A percentile compares a stretch with the other conserved stretches of the same genome.
These are phyloP conservation scores for Pleurotus tuoliensis DNA, from an alignment of 768 basidiomycete species.

Conservation along the genomic window DNA sequence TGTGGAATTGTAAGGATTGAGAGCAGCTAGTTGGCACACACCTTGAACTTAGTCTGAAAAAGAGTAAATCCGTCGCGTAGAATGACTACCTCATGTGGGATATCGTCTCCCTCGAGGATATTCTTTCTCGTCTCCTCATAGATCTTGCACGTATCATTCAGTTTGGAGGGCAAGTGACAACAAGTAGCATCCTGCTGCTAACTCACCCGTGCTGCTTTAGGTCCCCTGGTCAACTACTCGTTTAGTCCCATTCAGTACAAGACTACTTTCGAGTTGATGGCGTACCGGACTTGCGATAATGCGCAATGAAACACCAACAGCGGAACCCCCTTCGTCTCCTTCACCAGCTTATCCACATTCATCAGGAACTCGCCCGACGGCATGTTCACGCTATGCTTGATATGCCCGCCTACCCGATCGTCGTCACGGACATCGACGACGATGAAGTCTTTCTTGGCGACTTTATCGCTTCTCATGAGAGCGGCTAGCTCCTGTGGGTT, in stretches of 20 bases:
- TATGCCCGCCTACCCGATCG: slow-evolving; percentile 77
- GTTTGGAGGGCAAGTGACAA: slow-evolving; percentile 6
- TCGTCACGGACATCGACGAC: slow-evolving; percentile 86
- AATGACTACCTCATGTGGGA: slow-evolving; percentile 54
- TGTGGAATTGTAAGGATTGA: too few species aligned
- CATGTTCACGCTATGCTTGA: slow-evolving; percentile 56
- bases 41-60: slow-evolving; percentile 71
- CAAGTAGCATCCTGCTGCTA: neutral
- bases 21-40: slow-evolving; percentile 17
- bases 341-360: slow-evolving; percentile 55
- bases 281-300: slow-evolving; percentile 73
- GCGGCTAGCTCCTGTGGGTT: slow-evolving; percentile 57
- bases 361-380: slow-evolving; percentile 60
- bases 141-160: slow-evolving; percentile 36
- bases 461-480: slow-evolving; percentile 64
- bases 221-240: slow-evolving; percentile 48
- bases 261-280: slow-evolving; percentile 9
- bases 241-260: neutral
- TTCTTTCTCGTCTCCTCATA: slow-evolving; percentile 62
- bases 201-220: slow-evolving; percentile 69
- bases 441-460: slow-evolving; percentile 60
- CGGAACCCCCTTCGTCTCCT: slow-evolving; percentile 56
- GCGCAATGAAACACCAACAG: slow-evolving; percentile 76
- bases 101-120: slow-evolving; percentile 37
- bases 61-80: slow-evolving; percentile 68